These are phyloP conservation scores for Jamesozyma jinghongensis DNA, from an alignment of 805 yeast species.

Conservation along the genomic window DNA sequence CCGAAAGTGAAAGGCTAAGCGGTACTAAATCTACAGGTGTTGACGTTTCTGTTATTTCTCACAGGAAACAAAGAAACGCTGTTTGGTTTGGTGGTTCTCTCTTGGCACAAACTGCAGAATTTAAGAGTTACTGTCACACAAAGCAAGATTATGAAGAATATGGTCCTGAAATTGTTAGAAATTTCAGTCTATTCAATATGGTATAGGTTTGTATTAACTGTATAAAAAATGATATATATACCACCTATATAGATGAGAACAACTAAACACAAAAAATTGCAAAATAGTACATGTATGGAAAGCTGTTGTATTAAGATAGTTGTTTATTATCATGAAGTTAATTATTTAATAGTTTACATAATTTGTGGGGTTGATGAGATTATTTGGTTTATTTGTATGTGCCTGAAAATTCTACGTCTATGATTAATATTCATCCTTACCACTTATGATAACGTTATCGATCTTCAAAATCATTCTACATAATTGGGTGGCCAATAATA, in stretches of 20 bases:
- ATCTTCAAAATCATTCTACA: slow-evolving; percentile 97
- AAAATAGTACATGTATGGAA: not conserved
- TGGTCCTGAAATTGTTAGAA: slow-evolving; percentile 96
- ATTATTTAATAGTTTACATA: too few species aligned
- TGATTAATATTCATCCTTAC: slow-evolving; percentile 57
- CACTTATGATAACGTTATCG: slow-evolving; percentile 89
- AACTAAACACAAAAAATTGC: not conserved
- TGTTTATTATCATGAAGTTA: not conserved
- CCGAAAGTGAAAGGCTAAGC: slow-evolving; percentile 65
- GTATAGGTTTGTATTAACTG: slow-evolving; percentile 38
- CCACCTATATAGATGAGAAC: slow-evolving; percentile 1
- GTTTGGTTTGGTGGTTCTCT: slow-evolving; percentile 99
- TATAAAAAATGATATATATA: not conserved
- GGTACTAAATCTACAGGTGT: slow-evolving; percentile 82
- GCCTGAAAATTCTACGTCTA: not conserved
- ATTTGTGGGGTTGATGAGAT: not conserved
- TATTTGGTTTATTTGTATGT: not conserved
- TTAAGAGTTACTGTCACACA: slow-evolving; percentile 92
- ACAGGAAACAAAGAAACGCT: slow-evolving; percentile 95
- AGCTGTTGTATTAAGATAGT: not conserved
- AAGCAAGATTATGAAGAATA: slow-evolving; percentile 95
- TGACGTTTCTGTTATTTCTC: slow-evolving; percentile 92
- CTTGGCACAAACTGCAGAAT: slow-evolving; percentile 94
- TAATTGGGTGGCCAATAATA: slow-evolving; percentile 89
- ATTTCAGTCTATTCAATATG: slow-evolving; percentile 88